phyloP scores from a whole-genome alignment of 2,329 filamentous ascomycete genomes.

The Hypoxylon sp. region DNA sequence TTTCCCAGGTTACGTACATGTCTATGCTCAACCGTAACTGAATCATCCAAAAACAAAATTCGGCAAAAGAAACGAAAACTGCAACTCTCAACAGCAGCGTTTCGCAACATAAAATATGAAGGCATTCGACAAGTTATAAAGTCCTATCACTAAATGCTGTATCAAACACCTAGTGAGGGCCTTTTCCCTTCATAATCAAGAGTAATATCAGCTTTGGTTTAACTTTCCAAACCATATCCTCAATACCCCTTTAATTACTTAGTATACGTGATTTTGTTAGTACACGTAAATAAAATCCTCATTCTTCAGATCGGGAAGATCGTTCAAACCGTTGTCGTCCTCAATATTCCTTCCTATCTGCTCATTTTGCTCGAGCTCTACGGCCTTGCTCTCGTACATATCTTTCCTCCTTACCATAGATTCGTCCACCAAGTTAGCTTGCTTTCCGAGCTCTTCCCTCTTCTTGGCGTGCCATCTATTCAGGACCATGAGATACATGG shows the following conservation, averaged over 20 bases:
- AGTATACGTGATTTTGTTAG: slow-evolving; percentile 17
- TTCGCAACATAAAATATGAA: no score
- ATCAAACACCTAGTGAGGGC: no score
- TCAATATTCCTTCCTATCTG: slow-evolving; percentile 47
- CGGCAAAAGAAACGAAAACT: no score
- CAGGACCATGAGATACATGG: slow-evolving; percentile 61
- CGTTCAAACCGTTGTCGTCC: slow-evolving; percentile 67
- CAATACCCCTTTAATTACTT: background rate
- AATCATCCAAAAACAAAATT: no score
- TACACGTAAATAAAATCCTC: slow-evolving; percentile 73
- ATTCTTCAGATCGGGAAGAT: slow-evolving; percentile 76
- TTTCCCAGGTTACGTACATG: no score
- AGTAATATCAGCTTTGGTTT: no score
- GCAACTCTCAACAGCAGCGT: no score
- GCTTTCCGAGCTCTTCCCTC: slow-evolving; percentile 66
- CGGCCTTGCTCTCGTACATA: slow-evolving; percentile 52
- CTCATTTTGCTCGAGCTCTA: slow-evolving; percentile 54
- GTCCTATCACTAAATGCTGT: no score
- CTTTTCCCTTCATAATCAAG: no score
- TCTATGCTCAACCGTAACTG: no score
- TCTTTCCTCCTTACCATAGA: slow-evolving; percentile 55
- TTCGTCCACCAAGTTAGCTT: slow-evolving; percentile 64
- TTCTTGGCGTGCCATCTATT: slow-evolving; percentile 64
- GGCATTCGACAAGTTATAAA: no score
- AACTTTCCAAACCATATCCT: background rate